Base-by-base conservation (phyloP, 2,329 filamentous ascomycete species). In the Fusarium sp. region DNA sequence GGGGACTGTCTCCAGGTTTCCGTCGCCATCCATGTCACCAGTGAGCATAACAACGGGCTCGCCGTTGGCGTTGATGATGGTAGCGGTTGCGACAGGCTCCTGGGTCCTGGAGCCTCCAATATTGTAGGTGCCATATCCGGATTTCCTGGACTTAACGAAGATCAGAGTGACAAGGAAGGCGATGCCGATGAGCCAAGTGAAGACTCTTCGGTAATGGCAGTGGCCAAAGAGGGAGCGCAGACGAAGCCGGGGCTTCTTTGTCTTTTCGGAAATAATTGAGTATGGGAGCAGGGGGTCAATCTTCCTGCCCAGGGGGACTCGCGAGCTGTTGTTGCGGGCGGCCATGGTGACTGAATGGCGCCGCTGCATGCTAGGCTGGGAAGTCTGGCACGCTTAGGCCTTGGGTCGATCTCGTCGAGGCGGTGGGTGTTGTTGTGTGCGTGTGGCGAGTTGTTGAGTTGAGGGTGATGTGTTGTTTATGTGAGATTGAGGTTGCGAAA, bases 141-240 rank as follows among this genome's bases (percentile, higher is more conserved):
- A 69, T 58, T 67, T 75, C 34, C 72, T 74, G 27, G 75, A 77
- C 64, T 77, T 81, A 65, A 82, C 81, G 5, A 85, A 70, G 2
- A 80, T 71, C 36, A 85, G 44, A 4, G 78, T 78, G 9, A 84
- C 72, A 18, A 87, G 73, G 34, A 79, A 65, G 51, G 83, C 75
- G 54, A 81, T 73, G 13, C 80, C 76, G n/a, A 83, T 64, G 6
- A 78, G 79, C 85, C 85, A 87, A 73, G 85, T 77, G 44, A 87
- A 75, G 18, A 87, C 79, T 59, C 85, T 80, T 40, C 84, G 81
- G 71, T 86, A 86, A 34, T 86, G 78, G 69, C 82, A 85, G 71
- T 85, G 82, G 13, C 84, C 79, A n/a, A 87, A 73, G 11, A 87
- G 69, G 6, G 82, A 77, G 65, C 81, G 81, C 20, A 85, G 74